A percentile compares a stretch with the other conserved stretches of the same genome.
phyloP scores from a whole-genome alignment of 1,284 basidiomycete genomes.

The Ustilago shanxiensis region DNA sequence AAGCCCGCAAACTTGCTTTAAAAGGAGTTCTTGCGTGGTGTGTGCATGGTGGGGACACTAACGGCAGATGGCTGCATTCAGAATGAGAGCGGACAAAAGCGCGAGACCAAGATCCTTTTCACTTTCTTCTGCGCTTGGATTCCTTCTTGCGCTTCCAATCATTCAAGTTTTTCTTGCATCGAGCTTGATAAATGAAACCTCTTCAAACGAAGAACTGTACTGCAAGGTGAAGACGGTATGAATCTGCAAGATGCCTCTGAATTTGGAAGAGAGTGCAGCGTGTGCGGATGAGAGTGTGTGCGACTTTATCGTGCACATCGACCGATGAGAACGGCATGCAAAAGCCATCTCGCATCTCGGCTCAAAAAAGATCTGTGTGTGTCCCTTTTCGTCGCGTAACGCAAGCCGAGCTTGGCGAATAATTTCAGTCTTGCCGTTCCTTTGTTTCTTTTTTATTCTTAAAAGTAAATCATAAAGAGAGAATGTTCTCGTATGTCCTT shows the following conservation, averaged over 20 bases:
- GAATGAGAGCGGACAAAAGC: no score
- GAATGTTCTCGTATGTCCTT: conserved; percentile 4
- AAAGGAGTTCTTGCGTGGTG: no score
- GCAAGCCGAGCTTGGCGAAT: conserved; percentile 1
- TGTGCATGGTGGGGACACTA: not conserved
- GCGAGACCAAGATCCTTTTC: not conserved
- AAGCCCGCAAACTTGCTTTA: not conserved
- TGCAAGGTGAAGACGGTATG: not conserved
- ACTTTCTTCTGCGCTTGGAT: not conserved
- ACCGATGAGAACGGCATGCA: conserved; percentile 17
- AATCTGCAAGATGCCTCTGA: conserved; percentile 7
- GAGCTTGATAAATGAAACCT: no score
- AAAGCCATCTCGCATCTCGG: conserved; percentile 3
- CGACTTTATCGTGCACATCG: conserved; percentile 23
- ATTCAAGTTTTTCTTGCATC: no score
- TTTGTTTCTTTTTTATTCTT: not conserved
- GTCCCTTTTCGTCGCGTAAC: not conserved
- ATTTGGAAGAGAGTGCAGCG: not conserved
- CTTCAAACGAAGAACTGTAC: not conserved
- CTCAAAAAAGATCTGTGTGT: not conserved
- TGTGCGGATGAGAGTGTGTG: not conserved
- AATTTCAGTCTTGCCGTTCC: not conserved
- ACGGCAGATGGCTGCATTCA: not conserved
- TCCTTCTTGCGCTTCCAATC: not conserved
- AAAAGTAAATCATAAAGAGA: not conserved